These are phyloP conservation scores for Nicotiana obtusifolia DNA, from an alignment of 257 asterid species.

Conservation along the genomic window DNA sequence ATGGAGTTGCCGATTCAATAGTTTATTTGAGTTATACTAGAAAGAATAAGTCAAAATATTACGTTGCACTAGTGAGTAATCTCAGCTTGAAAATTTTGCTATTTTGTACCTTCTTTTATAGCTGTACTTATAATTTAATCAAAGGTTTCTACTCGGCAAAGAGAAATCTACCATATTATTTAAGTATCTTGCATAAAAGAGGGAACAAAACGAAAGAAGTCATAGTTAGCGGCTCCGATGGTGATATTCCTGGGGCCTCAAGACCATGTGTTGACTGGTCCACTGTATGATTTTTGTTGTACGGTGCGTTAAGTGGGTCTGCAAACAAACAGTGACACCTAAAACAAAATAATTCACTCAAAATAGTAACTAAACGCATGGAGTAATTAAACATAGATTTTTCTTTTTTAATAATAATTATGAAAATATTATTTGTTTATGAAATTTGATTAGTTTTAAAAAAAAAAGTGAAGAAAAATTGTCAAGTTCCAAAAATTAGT, in stretches of 20 bases:
- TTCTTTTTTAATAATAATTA: too few species aligned
- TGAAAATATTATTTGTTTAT: too few species aligned
- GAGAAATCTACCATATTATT: neutral
- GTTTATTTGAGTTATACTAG: too few species aligned
- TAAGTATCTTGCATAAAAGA: neutral
- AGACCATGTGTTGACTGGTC: neutral
- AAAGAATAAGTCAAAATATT: too few species aligned
- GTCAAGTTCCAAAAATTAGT: too few species aligned
- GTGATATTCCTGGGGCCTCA: neutral
- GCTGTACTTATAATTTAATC: neutral
- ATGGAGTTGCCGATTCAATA: too few species aligned
- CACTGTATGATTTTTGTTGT: neutral
- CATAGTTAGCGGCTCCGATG: neutral
- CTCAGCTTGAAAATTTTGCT: neutral
- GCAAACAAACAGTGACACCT: neutral
- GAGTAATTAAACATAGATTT: too few species aligned
- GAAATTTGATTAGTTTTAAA: too few species aligned
- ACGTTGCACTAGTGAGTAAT: too few species aligned
- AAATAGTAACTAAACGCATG: neutral
- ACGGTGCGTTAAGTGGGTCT: neutral
- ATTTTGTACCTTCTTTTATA: neutral
- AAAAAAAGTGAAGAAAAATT: too few species aligned
- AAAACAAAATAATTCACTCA: neutral
- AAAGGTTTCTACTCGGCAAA: neutral
- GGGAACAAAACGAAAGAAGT: neutral